Percentiles rank a stretch among this genome's conserved stretches.
Conservation (phyloP, 306 rosid genomes). For the Cajanus cajan region DNA sequence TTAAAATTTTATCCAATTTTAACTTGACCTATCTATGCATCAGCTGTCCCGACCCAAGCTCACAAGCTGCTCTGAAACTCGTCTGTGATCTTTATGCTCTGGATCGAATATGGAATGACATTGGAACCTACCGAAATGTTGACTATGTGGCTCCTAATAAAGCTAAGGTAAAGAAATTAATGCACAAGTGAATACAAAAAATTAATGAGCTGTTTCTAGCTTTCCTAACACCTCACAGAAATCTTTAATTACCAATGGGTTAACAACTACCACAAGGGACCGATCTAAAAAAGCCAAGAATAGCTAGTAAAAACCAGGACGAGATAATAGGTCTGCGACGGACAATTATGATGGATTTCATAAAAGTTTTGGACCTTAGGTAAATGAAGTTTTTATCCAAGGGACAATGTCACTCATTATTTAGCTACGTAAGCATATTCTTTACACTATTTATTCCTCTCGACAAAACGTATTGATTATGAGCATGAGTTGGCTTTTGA, state of each 20-base stretch:
- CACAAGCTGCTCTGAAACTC: slow-evolving; percentile 86
- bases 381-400: background rate
- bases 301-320: background rate
- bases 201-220: background rate
- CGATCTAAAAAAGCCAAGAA: background rate
- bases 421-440: slow-evolving; percentile 41
- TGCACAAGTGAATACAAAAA: background rate
- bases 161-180: slow-evolving; percentile 65
- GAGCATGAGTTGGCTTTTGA: background rate
- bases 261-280: background rate
- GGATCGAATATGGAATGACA: slow-evolving; percentile 95
- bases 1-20: slow-evolving; percentile 4
- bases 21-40: slow-evolving; percentile 24
- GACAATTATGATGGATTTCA: slow-evolving; percentile 1
- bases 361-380: background rate
- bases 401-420: background rate
- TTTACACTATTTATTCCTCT: background rate
- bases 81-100: slow-evolving; percentile 92
- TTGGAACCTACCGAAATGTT: slow-evolving; percentile 96
- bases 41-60: slow-evolving; percentile 78
- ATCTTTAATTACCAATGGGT: background rate
- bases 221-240: slow-evolving; percentile 3
- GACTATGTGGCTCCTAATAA: slow-evolving; percentile 96
- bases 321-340: slow-evolving; percentile 2
- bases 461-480: background rate